Evolutionary conservation across 768 basidiomycete species (phyloP).

Genomic region (Collybia sp.): DNA sequence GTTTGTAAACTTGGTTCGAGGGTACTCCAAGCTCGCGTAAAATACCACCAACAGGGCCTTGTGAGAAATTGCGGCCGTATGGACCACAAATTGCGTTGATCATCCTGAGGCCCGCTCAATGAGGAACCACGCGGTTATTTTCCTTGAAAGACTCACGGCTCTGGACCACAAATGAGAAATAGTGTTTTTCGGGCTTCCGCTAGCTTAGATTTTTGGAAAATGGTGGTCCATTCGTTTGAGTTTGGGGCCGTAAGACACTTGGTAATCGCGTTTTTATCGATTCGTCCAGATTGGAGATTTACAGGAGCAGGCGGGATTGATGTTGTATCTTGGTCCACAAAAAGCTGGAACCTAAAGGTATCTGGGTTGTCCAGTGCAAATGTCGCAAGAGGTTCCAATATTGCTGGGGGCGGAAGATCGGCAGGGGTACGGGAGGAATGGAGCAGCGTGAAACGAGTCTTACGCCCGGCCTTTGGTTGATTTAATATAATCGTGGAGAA

Average conservation of each 20-base stretch:
- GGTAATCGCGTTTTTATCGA: constrained; percentile 43
- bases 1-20: constrained; percentile 64
- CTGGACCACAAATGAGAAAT: constrained; percentile 83
- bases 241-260: constrained; percentile 6
- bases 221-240: constrained; percentile 23
- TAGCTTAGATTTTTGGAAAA: constrained; percentile 18
- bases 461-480: constrained; percentile 10
- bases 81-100: constrained; percentile 70
- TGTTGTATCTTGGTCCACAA: constrained; percentile 45
- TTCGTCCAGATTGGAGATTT: constrained; percentile 43
- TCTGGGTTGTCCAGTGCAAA: constrained; percentile 51
- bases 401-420: constrained; percentile 65
- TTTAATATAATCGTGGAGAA: constrained; percentile 49
- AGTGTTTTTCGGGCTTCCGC: constrained; percentile 36
- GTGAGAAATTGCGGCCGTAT: constrained; percentile 70
- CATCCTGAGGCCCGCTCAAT: constrained; percentile 48
- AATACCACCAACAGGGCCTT: constrained; percentile 65
- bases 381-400: constrained; percentile 48
- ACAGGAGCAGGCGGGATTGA: constrained; percentile 19
- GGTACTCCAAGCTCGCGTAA: constrained; percentile 60
- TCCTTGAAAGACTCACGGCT: constrained; percentile 46
- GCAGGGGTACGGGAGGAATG: constrained; percentile 60
- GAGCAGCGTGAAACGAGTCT: constrained; percentile 64
- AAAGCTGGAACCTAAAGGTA: constrained; percentile 52
- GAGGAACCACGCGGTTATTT: background rate